A percentile compares a stretch with the other conserved stretches of the same genome.
Evolutionary conservation across 768 basidiomycete genomes (phyloP).

Genomic region (Auriscalpium vulgare): DNA sequence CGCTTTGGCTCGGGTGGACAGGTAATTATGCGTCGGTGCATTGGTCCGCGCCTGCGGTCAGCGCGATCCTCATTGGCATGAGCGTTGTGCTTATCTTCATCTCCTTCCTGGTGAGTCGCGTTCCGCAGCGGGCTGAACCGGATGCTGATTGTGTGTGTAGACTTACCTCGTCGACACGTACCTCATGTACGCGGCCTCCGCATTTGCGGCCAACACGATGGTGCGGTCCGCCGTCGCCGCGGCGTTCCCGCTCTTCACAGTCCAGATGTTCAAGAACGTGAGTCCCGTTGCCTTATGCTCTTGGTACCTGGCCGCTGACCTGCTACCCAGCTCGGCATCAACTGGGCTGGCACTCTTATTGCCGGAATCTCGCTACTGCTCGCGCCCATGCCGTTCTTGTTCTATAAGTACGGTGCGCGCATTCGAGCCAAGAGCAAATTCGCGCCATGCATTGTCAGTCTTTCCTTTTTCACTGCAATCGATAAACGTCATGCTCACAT

Average conservation of each 20-base stretch:
- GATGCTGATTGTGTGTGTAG: background rate
- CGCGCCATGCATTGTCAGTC: slow-evolving; percentile 4
- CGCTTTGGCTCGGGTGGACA: slow-evolving; percentile 7
- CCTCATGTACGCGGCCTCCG: slow-evolving; percentile 7
- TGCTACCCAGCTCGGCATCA: background rate
- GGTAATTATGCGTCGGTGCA: slow-evolving; percentile 3
- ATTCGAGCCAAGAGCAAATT: slow-evolving; percentile 4
- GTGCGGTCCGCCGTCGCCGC: background rate
- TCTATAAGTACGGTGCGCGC: slow-evolving; percentile 5
- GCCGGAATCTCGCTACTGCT: background rate
- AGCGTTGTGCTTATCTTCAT: slow-evolving; percentile 1
- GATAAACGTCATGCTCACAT: background rate
- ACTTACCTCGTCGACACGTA: slow-evolving; percentile 8
- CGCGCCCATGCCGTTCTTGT: slow-evolving; percentile 3
- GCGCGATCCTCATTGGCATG: background rate
- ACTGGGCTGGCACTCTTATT: slow-evolving; percentile 7
- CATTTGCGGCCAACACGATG: slow-evolving; percentile 5
- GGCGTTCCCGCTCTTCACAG: slow-evolving; percentile 6
- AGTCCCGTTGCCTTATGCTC: background rate
- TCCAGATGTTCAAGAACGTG: slow-evolving; percentile 2
- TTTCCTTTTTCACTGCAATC: background rate
- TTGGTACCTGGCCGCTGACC: too few relatives aligned
- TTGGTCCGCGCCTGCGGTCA: slow-evolving; percentile 6
- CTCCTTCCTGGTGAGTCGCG: slow-evolving; percentile 2
- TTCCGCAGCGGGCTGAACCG: background rate